phyloP scores from a whole-genome alignment of 2,329 filamentous ascomycete species.

The Colletotrichum somersetense region DNA sequence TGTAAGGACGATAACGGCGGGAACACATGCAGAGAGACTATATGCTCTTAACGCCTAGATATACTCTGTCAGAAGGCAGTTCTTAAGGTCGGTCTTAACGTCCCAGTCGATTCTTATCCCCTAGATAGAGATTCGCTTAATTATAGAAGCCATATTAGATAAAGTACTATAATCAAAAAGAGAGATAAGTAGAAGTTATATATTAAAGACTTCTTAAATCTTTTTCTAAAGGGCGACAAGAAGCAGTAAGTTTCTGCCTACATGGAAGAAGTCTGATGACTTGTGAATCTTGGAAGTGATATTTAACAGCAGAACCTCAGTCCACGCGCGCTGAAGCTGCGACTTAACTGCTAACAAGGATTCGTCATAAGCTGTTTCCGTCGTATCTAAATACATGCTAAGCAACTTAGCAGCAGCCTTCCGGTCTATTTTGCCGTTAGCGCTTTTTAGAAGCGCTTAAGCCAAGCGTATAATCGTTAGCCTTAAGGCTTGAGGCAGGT shows the following conservation, averaged over 20 bases:
- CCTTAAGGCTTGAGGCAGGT: not conserved
- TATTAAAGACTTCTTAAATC: slow-evolving; percentile 49
- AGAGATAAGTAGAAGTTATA: slow-evolving; percentile 47
- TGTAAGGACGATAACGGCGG: too few relatives aligned
- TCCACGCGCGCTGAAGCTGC: not conserved
- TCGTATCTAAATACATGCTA: not conserved
- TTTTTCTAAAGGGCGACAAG: slow-evolving; percentile 49
- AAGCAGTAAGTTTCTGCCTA: slow-evolving; percentile 54
- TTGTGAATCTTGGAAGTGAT: not conserved
- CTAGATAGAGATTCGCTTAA: slow-evolving; percentile 37
- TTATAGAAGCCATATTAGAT: slow-evolving; percentile 49
- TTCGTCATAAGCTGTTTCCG: not conserved
- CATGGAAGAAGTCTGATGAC: slow-evolving; percentile 50
- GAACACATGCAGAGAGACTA: not conserved
- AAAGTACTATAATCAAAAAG: slow-evolving; percentile 54
- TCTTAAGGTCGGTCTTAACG: slow-evolving; percentile 44
- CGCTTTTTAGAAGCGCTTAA: not conserved
- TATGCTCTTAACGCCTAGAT: not conserved
- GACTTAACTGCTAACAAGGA: not conserved
- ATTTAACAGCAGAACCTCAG: not conserved
- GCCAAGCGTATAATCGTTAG: not conserved
- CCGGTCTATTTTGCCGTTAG: not conserved
- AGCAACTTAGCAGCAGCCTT: not conserved
- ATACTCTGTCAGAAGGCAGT: not conserved
- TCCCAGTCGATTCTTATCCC: slow-evolving; percentile 53